Evolutionary conservation across 352 stramenopile species (phyloP), one percentile per base, ranked within the genome.

Genomic region (Hyaloperonospora arabidopsidis): DNA sequence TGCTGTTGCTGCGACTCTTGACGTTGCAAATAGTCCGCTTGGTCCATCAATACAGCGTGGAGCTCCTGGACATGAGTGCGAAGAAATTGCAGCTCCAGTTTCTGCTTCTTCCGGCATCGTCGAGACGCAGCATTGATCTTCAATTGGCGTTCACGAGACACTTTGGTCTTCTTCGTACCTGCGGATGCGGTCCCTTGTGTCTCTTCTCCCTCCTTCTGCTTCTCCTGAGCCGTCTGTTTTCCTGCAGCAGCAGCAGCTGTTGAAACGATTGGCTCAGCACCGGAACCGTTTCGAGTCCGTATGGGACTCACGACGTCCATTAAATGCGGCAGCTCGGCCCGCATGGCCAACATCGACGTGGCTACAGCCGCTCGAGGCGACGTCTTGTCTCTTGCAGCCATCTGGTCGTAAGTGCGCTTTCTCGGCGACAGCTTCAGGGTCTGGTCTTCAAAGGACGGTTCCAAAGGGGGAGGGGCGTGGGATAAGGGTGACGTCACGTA

Each of bases 51-150:
- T 29, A 73, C 76, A 12, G 53, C 73, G 38, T 89, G 79, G 1
- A 93, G 77, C 52, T 93, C 83, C 36, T 90, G 74, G 4, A 93
- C 83, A 56, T 93, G 83, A 10, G 68, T 76, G 18, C 83, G 76
- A 25, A 93, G 66, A 61, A 93, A 93, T 56, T 89, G 79, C n/a
- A 93, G 63, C 70, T 93, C 83, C 17, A 88, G 54, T 66, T 93
- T 93, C 65, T 93, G 83, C 52, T 89, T 90, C 65, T 89, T 87
- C n/a, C 83, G 76, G 52, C 83, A 93, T 15, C 81, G 73, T 1
- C 83, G 67, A 0, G 78, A 89, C 52, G 83, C 83, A 1, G 83
- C 83, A 52, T 93, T 93, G 71, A 93, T 93, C 67, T 90, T 93
- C 34, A 93, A 77, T 56, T 93, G 83, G 0, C 83, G 74, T 68